Evolutionary conservation across 1,284 basidiomycete genomes (phyloP).

Genomic region (Phellinidium pouzarii): DNA sequence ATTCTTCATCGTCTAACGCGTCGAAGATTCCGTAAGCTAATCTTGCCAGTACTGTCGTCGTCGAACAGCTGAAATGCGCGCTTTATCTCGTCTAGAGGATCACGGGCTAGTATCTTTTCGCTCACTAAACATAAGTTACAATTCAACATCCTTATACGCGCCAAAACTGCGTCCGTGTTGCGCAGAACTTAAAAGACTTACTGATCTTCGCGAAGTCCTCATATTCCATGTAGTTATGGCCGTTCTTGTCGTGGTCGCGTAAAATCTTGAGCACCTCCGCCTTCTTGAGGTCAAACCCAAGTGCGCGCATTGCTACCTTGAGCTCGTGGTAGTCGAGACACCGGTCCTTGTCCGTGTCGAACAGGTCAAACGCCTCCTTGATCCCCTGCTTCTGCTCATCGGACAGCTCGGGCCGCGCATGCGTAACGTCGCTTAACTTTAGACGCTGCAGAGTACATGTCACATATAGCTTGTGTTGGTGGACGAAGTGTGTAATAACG

Average conservation of each 20-base stretch:
- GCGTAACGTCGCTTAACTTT: constrained; percentile 68
- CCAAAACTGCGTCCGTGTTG: no score
- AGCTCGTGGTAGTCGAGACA: constrained; percentile 96
- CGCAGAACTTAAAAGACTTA: constrained; percentile 58
- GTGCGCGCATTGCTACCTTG: constrained; percentile 96
- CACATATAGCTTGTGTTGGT: neutral
- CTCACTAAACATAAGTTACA: constrained; percentile 60
- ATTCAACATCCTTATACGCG: neutral
- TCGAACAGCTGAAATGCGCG: constrained; percentile 96
- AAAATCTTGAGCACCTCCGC: constrained; percentile 95
- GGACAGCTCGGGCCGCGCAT: constrained; percentile 72
- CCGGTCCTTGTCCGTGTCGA: constrained; percentile 99
- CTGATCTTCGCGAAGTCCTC: constrained; percentile 95
- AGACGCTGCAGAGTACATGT: constrained; percentile 70
- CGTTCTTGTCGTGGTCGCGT: constrained; percentile 86
- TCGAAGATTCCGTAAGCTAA: constrained; percentile 84
- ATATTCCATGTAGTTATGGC: constrained; percentile 89
- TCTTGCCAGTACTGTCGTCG: constrained; percentile 93
- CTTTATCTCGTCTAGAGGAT: constrained; percentile 95
- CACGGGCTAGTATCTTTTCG: constrained; percentile 86
- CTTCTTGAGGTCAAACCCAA: constrained; percentile 98
- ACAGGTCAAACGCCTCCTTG: constrained; percentile 97
- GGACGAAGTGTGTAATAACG: neutral
- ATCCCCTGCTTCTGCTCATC: constrained; percentile 98
- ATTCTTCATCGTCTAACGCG: constrained; percentile 97